Conservation (phyloP, 2,329 filamentous ascomycete species). For the Sclerotiophoma versabilis region DNA sequence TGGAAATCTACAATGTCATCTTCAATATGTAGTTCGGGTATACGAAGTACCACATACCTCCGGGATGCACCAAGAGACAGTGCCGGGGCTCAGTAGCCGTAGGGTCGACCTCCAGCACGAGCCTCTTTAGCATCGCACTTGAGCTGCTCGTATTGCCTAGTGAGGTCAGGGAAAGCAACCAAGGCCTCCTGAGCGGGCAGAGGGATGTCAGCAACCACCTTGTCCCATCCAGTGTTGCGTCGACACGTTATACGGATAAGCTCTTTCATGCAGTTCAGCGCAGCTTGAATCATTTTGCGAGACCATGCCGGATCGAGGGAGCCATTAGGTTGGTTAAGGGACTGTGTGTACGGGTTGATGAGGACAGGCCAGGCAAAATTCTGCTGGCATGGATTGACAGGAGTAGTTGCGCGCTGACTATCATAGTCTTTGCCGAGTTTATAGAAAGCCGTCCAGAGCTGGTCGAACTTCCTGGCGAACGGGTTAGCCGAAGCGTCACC, state of each 20-base stretch:
- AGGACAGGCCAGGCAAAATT: slow-evolving; percentile 34
- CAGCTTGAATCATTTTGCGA: slow-evolving; percentile 21
- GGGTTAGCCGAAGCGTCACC: slow-evolving; percentile 25
- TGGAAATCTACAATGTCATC: background rate
- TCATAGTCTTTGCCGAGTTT: slow-evolving; percentile 25
- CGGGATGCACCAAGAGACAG: background rate
- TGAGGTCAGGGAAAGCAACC: slow-evolving; percentile 27
- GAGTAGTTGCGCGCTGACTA: slow-evolving; percentile 7
- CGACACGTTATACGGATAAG: slow-evolving; percentile 24
- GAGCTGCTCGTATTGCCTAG: slow-evolving; percentile 26
- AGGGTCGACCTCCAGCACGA: slow-evolving; percentile 23
- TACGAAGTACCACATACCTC: background rate
- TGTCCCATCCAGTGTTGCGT: slow-evolving; percentile 28
- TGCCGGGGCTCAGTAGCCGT: slow-evolving; percentile 18
- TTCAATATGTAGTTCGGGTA: background rate
- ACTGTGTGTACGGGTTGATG: slow-evolving; percentile 38
- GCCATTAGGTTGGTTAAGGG: slow-evolving; percentile 31
- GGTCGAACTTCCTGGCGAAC: slow-evolving; percentile 24
- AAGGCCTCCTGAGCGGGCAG: slow-evolving; percentile 26
- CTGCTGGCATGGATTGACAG: slow-evolving; percentile 8
- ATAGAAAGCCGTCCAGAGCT: slow-evolving; percentile 30
- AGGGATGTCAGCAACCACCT: slow-evolving; percentile 31
- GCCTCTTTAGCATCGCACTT: slow-evolving; percentile 29
- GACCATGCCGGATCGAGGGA: slow-evolving; percentile 26
- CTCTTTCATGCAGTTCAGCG: slow-evolving; percentile 32